These are phyloP conservation scores for Micractinium conductrix DNA, from an alignment of 139 green algal genomes.

Conservation along the genomic window DNA sequence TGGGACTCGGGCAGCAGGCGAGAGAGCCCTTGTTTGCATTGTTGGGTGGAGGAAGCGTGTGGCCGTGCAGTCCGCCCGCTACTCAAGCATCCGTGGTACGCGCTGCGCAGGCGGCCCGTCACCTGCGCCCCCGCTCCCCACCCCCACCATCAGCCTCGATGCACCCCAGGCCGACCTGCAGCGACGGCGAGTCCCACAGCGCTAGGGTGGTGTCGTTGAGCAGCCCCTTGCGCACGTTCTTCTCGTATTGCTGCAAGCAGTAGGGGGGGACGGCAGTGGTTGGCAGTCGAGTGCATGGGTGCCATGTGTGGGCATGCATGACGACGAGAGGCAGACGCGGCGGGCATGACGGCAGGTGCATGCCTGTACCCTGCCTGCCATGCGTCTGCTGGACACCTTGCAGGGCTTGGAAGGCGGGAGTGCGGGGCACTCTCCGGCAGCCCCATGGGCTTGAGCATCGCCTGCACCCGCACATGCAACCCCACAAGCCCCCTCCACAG, in stretches of 20 bases:
- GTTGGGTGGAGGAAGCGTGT: too few relatives aligned
- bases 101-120: background rate
- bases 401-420: too few relatives aligned
- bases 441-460: background rate
- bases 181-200: constrained; percentile 75
- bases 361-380: too few relatives aligned
- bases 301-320: too few relatives aligned
- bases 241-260: constrained; percentile 87
- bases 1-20: background rate
- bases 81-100: background rate
- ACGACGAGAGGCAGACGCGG: too few relatives aligned
- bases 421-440: background rate
- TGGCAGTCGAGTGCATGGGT: too few relatives aligned
- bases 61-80: background rate
- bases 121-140: too few relatives aligned
- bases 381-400: too few relatives aligned
- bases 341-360: too few relatives aligned
- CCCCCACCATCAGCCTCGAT: background rate
- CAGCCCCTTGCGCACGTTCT: constrained; percentile 90
- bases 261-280: constrained; percentile 5
- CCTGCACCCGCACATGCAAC: too few relatives aligned
- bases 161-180: constrained; percentile 48
- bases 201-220: constrained; percentile 94
- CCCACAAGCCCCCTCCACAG: background rate
- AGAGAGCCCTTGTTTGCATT: too few relatives aligned